Evolutionary conservation across 768 basidiomycete species (phyloP).

Genomic region (Fomitopsis pulvina): DNA sequence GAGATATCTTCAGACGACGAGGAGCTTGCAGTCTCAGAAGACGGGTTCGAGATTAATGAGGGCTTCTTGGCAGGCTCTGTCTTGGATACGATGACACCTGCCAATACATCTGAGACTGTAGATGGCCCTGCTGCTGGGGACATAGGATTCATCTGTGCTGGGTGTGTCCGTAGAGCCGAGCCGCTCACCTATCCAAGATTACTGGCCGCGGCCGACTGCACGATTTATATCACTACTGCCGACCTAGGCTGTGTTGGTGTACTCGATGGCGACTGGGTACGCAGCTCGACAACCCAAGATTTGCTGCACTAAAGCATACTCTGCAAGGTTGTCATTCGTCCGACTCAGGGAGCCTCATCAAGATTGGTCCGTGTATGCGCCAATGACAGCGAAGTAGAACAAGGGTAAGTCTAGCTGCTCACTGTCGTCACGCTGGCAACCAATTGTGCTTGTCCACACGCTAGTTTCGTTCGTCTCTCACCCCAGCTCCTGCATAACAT

Average conservation of each 20-base stretch:
- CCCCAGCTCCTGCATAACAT: slow-evolving; percentile 17
- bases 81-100: slow-evolving; percentile 16
- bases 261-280: slow-evolving; percentile 75
- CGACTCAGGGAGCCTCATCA: slow-evolving; percentile 26
- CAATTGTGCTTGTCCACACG: background rate
- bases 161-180: slow-evolving; percentile 16
- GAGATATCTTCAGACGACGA: slow-evolving; percentile 5
- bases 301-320: slow-evolving; percentile 1
- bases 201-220: slow-evolving; percentile 38
- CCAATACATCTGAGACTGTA: background rate
- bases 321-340: slow-evolving; percentile 45
- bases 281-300: slow-evolving; percentile 6
- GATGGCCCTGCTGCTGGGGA: background rate
- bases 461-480: slow-evolving; percentile 9
- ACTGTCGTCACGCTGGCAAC: background rate
- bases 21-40: background rate
- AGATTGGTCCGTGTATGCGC: slow-evolving; percentile 56
- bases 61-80: slow-evolving; percentile 57
- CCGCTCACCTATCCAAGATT: slow-evolving; percentile 30
- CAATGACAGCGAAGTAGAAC: slow-evolving; percentile 35
- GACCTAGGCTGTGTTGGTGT: slow-evolving; percentile 62
- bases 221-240: slow-evolving; percentile 55
- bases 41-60: slow-evolving; percentile 61
- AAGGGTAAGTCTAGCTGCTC: slow-evolving; percentile 25
- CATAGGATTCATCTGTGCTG: background rate